Evolutionary conservation across 2,329 filamentous ascomycete species (phyloP), one percentile per base, ranked within the genome.

Genomic region (Talaromyces marneffei): DNA sequence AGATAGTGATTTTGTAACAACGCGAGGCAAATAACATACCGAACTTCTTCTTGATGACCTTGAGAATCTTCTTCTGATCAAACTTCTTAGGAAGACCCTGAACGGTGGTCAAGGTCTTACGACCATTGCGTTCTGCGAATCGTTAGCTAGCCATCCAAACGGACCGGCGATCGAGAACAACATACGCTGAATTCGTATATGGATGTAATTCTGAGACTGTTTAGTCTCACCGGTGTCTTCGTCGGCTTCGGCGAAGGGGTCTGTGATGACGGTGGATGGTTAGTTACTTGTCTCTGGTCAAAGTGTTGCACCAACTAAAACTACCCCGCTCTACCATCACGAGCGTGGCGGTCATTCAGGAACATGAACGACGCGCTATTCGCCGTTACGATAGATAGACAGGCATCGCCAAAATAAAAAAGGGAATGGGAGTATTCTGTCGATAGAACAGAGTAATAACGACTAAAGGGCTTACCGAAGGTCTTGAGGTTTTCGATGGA

Each of bases 181-280:
- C 89, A 75, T 87, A 97, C 93, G 94, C 79, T 99, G 94, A 78
- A 97, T 97, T 81, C 94, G 92, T 81, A 99, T 97, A 83, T 97
- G 94, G 79, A 97, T 96, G 80, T 97, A 96, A 82, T 96, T 95
- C 82, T 96, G 91, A 78, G 90, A 87, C 85, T 94, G 90, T 82
- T 94, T 94, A 78, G 87, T 89, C 83, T 96, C 90, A 85, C 92
- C 92, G 80, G 89, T 92, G 80, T 96, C 92, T 88, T 97, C 93
- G 91, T 97, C 94, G 87, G 92, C 94, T 91, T 97, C 94, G 89
- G 94, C 94, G 91, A 99, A 99, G 89, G 94, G 94, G 89, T 99
- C 94, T 97, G 76, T 71, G 65, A 58, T 57, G 59, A 63, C 65
- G 65, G 64, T 65, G 62, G 63, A n/a, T 65, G 70, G 72, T 75